Evolutionary conservation across 768 basidiomycete species (phyloP).

Genomic region (Collybia sordida): DNA sequence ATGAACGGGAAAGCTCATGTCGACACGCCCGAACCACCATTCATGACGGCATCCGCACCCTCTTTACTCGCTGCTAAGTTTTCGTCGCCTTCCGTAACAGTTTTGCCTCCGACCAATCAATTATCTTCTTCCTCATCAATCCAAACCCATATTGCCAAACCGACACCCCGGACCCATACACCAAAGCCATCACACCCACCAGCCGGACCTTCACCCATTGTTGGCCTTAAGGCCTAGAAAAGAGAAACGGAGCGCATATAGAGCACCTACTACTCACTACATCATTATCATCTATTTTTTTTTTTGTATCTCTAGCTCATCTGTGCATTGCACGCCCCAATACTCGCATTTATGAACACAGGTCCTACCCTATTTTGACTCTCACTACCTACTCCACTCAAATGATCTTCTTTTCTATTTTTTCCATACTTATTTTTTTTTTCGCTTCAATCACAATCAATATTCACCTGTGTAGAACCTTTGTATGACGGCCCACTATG

Average conservation of each 20-base stretch:
- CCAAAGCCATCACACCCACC: conserved; percentile 19
- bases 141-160: conserved; percentile 6
- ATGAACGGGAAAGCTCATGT: conserved; percentile 7
- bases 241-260: background rate
- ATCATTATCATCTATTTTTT: background rate
- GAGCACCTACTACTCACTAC: background rate
- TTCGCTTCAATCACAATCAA: too few species aligned
- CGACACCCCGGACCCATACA: conserved; percentile 20
- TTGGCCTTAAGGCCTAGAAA: conserved; percentile 27
- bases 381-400: too few species aligned
- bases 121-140: background rate
- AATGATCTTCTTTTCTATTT: too few species aligned
- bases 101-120: too few species aligned
- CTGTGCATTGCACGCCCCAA: too few species aligned
- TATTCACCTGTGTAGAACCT: too few species aligned
- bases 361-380: too few species aligned
- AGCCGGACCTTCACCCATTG: conserved; percentile 17
- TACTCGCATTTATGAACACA: too few species aligned
- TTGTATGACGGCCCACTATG: too few species aligned
- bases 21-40: conserved; percentile 1
- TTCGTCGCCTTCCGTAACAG: conserved; percentile 1
- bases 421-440: too few species aligned
- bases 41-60: conserved; percentile 14
- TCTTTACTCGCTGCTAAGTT: conserved; percentile 11
- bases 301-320: background rate